Conservation (phyloP, 495 filamentous ascomycete species). For the Friedmanniomyces simplex region DNA sequence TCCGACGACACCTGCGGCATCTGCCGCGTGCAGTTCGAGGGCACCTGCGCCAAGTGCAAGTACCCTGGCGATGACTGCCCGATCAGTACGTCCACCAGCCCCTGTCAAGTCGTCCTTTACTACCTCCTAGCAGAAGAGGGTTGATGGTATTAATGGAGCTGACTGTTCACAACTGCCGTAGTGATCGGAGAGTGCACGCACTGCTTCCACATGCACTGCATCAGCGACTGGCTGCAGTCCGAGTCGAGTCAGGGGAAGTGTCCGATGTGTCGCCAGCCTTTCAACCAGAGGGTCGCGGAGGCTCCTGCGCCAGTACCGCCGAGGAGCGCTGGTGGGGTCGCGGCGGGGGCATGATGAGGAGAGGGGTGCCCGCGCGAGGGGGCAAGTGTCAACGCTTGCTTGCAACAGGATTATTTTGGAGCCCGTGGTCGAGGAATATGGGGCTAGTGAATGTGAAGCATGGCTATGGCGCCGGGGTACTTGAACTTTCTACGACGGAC, state of each 20-base stretch:
- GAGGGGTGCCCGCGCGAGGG: too few species aligned
- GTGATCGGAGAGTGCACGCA: conserved; percentile 94
- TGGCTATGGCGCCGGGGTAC: too few species aligned
- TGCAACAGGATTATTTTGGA: too few species aligned
- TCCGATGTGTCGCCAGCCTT: conserved; percentile 86
- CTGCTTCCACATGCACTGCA: conserved; percentile 97
- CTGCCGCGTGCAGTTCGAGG: conserved; percentile 95
- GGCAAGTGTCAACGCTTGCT: too few species aligned
- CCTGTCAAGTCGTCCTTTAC: too few species aligned
- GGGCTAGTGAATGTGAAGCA: too few species aligned
- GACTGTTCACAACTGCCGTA: too few species aligned
- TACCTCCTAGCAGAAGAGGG: too few species aligned
- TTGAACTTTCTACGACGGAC: too few species aligned
- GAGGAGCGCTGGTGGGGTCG: not conserved
- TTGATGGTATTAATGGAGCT: too few species aligned
- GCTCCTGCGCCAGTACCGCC: not conserved
- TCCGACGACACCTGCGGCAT: conserved; percentile 93
- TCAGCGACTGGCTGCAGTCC: conserved; percentile 90
- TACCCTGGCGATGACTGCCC: conserved; percentile 94
- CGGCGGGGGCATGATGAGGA: too few species aligned
- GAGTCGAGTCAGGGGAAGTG: conserved; percentile 88
- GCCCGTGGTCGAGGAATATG: too few species aligned
- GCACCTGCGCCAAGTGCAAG: conserved; percentile 95
- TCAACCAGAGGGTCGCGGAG: conserved; percentile 16
- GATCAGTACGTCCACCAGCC: conserved; percentile 59